Evolutionary conservation across 148 eudicot species (phyloP).

Genomic region (Silene uniflora): DNA sequence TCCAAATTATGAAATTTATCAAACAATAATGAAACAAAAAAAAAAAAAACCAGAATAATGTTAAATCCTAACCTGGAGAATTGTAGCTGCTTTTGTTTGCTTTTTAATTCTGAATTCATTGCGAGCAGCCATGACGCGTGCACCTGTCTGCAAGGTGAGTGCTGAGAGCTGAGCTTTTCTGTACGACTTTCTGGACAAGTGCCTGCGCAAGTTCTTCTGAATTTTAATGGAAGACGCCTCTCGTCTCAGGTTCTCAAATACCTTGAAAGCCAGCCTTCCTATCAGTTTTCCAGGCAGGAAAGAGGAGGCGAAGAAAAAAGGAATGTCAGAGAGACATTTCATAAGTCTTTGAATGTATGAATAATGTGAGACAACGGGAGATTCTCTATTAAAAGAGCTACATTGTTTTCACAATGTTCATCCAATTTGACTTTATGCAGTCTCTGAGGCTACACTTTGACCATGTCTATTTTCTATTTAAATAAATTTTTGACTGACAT

Average conservation of each 20-base stretch:
- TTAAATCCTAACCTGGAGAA: constrained; percentile 53
- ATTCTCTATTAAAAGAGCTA: background rate
- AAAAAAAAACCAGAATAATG: constrained; percentile 8
- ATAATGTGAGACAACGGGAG: background rate
- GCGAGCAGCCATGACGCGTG: constrained; percentile 64
- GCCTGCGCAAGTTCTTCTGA: constrained; percentile 68
- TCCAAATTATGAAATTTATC: constrained; percentile 17
- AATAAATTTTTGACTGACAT: too few relatives aligned
- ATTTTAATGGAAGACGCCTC: constrained; percentile 71
- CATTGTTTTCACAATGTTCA: constrained; percentile 7
- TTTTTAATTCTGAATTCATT: constrained; percentile 60
- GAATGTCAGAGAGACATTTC: constrained; percentile 19
- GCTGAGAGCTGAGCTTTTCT: constrained; percentile 41
- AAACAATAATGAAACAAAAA: constrained; percentile 6
- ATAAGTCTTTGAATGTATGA: background rate
- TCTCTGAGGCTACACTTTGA: too few relatives aligned
- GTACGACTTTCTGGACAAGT: constrained; percentile 52
- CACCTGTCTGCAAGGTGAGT: constrained; percentile 59
- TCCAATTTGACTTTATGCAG: too few relatives aligned
- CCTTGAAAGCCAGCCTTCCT: constrained; percentile 72
- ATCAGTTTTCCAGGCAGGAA: constrained; percentile 14
- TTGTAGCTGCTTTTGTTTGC: constrained; percentile 57
- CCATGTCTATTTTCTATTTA: too few relatives aligned
- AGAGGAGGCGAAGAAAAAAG: background rate
- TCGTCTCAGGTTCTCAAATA: constrained; percentile 52